phyloP scores from a whole-genome alignment of 371 early-diverging fungal genomes.

The Mortierella sp. region DNA sequence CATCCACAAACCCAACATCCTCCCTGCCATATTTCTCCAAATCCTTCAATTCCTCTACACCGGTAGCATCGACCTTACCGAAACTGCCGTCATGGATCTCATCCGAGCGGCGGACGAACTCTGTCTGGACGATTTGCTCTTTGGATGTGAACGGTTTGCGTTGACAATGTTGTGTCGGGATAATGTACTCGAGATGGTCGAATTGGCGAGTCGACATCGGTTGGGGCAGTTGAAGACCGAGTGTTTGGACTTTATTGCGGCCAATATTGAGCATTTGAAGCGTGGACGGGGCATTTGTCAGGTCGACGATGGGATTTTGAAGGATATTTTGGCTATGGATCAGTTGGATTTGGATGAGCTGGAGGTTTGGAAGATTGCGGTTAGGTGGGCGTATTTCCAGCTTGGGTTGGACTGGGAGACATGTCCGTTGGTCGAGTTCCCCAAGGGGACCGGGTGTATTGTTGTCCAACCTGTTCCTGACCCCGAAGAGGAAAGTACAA shows the following conservation, averaged over 20 bases:
- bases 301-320: constrained; percentile 39
- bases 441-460: constrained; percentile 42
- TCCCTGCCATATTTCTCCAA: constrained; percentile 39
- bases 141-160: constrained; percentile 48
- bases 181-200: constrained; percentile 46
- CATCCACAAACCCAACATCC: constrained; percentile 51
- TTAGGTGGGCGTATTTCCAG: constrained; percentile 49
- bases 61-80: constrained; percentile 30
- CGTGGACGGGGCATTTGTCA: constrained; percentile 39
- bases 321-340: constrained; percentile 52
- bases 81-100: constrained; percentile 37
- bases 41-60: constrained; percentile 48
- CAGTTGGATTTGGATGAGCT: constrained; percentile 56
- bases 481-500: background rate
- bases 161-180: constrained; percentile 26
- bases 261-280: constrained; percentile 47
- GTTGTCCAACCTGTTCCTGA: constrained; percentile 22
- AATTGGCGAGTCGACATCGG: constrained; percentile 34
- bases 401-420: constrained; percentile 49
- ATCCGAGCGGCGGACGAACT: constrained; percentile 53
- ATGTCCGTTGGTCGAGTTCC: constrained; percentile 46
- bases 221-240: constrained; percentile 34
- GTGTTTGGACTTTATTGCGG: constrained; percentile 52
- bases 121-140: constrained; percentile 41
- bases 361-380: constrained; percentile 58